Percentiles rank a stretch among this genome's conserved stretches.
phyloP scores from a whole-genome alignment of 805 yeast genomes.

The Pichia scutulata region DNA sequence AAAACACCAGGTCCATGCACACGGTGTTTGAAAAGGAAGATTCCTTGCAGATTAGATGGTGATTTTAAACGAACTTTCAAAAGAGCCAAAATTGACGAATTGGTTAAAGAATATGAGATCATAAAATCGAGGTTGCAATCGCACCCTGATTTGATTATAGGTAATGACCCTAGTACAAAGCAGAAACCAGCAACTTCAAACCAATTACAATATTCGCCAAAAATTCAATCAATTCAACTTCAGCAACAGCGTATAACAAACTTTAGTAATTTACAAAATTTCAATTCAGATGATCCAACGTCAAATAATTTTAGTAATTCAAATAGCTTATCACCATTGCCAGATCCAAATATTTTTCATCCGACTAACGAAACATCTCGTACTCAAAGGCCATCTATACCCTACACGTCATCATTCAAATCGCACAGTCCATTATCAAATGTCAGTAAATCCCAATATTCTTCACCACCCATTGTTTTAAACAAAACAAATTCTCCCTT shows the following conservation, averaged over 20 bases:
- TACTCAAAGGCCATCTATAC: neutral
- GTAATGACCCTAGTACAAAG: neutral
- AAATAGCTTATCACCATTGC: neutral
- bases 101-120: slow-evolving; percentile 72
- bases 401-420: neutral
- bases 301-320: neutral
- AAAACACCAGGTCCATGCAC: slow-evolving; percentile 74
- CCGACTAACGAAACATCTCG: neutral
- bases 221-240: neutral
- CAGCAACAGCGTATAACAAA: neutral
- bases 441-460: neutral
- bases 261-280: neutral
- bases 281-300: neutral
- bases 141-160: neutral
- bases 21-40: slow-evolving; percentile 64
- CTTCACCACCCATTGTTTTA: neutral
- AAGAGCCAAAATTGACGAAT: slow-evolving; percentile 72
- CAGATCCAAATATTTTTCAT: slow-evolving; percentile 7
- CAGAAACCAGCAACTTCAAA: neutral
- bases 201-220: neutral
- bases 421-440: neutral
- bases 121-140: slow-evolving; percentile 33
- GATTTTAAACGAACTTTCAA: slow-evolving; percentile 88
- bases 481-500: neutral
- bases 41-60: slow-evolving; percentile 64